phyloP scores from a whole-genome alignment of 805 yeast species.

The Candida xyloterini region DNA sequence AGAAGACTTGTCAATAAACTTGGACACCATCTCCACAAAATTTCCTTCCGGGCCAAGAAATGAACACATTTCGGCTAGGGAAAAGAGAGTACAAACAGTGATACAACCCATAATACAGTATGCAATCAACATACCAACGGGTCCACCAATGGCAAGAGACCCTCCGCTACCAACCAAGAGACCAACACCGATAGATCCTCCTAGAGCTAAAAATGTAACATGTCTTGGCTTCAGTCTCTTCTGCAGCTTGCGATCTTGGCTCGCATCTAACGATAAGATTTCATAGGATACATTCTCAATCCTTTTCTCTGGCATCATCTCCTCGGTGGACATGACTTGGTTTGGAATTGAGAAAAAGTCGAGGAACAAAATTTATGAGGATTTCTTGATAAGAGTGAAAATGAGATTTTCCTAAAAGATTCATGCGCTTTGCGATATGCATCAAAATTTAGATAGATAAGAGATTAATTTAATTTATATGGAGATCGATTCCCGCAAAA shows the following conservation, averaged over 20 bases:
- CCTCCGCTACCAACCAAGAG: constrained; percentile 62
- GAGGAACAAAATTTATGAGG: too few relatives aligned
- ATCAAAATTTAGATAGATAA: too few relatives aligned
- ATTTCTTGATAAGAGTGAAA: too few relatives aligned
- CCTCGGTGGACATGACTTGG: too few relatives aligned
- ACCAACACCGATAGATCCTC: constrained; percentile 81
- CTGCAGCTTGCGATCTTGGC: constrained; percentile 23
- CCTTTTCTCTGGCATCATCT: background rate
- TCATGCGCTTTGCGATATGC: too few relatives aligned
- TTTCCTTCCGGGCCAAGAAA: constrained; percentile 68
- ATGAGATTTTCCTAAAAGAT: too few relatives aligned
- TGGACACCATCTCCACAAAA: constrained; percentile 64
- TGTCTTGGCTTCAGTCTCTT: constrained; percentile 65
- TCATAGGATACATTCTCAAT: background rate
- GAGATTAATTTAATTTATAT: too few relatives aligned
- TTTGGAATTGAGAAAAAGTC: too few relatives aligned
- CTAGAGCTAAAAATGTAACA: constrained; percentile 72
- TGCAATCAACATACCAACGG: constrained; percentile 63
- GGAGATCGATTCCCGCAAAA: background rate
- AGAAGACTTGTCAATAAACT: constrained; percentile 66
- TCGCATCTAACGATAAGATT: background rate
- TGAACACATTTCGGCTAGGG: constrained; percentile 80
- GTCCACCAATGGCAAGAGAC: constrained; percentile 60
- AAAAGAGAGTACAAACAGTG: constrained; percentile 65
- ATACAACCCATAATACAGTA: constrained; percentile 64